These are phyloP conservation scores for Globisporangium acanthophoron DNA, from an alignment of 352 stramenopile species.

Conservation along the genomic window DNA sequence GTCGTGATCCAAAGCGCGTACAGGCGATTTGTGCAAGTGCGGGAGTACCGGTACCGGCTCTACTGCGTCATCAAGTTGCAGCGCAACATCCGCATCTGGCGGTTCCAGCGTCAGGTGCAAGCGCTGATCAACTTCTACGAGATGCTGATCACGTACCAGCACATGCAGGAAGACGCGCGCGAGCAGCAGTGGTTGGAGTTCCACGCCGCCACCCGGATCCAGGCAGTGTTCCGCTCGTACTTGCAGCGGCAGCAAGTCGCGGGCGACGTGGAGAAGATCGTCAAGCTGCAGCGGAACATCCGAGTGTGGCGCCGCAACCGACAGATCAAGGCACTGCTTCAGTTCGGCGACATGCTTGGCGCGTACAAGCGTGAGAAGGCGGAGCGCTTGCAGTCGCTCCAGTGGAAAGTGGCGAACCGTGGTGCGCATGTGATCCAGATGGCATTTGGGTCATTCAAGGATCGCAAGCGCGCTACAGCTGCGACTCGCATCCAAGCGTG, in stretches of 20 bases:
- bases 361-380: constrained; percentile 24
- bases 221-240: constrained; percentile 10
- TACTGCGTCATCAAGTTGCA: constrained; percentile 21
- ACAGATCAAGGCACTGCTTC: constrained; percentile 25
- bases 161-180: constrained; percentile 22
- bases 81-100: constrained; percentile 37
- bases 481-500: constrained; percentile 18
- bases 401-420: constrained; percentile 21
- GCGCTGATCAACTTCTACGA: constrained; percentile 31
- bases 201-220: constrained; percentile 11
- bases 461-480: constrained; percentile 16
- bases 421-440: constrained; percentile 28
- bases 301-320: constrained; percentile 31
- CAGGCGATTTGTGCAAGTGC: constrained; percentile 17
- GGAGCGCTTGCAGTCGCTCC: constrained; percentile 17
- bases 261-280: constrained; percentile 10
- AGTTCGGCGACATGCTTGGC: constrained; percentile 27
- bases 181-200: constrained; percentile 13
- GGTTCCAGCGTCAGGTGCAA: constrained; percentile 23
- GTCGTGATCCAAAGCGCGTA: constrained; percentile 28
- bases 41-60: constrained; percentile 18
- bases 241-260: constrained; percentile 15
- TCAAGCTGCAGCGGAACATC: constrained; percentile 31
- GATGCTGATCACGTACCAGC: constrained; percentile 28
- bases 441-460: constrained; percentile 17